Conservation (phyloP, 495 filamentous ascomycete genomes). For the Thozetella sp. region DNA sequence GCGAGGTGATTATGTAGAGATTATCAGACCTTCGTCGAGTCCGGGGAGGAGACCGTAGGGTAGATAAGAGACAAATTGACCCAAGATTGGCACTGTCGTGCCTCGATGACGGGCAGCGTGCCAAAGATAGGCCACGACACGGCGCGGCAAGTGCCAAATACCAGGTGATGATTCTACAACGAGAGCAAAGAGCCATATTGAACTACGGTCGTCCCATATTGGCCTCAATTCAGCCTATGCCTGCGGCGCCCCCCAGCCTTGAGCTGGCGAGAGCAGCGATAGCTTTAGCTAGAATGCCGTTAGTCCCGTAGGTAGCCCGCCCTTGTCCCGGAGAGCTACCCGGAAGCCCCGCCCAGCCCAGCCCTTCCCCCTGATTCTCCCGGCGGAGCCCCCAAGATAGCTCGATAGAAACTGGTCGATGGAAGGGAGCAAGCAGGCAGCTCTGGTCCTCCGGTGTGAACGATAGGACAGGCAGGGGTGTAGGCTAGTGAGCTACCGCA, state of each 20-base stretch:
- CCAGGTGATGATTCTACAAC: slow-evolving; percentile 18
- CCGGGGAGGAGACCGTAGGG: not conserved
- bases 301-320: not conserved
- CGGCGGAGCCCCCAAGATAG: too few relatives aligned
- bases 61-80: slow-evolving; percentile 3
- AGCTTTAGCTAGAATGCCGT: not conserved
- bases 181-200: slow-evolving; percentile 20
- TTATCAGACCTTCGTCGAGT: not conserved
- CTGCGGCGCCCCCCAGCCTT: slow-evolving; percentile 18
- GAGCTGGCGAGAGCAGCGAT: slow-evolving; percentile 8
- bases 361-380: too few relatives aligned
- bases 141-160: slow-evolving; percentile 16
- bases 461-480: not conserved
- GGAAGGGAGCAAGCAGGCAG: not conserved
- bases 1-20: not conserved
- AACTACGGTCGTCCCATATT: slow-evolving; percentile 18
- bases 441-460: not conserved
- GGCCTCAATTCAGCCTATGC: slow-evolving; percentile 27
- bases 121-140: slow-evolving; percentile 3
- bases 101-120: not conserved
- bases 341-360: too few relatives aligned
- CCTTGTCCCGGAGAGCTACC: too few relatives aligned
- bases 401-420: too few relatives aligned
- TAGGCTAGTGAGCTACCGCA: too few relatives aligned
- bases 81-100: not conserved